phyloP scores from a whole-genome alignment of 345 rosid genomes.

The Capsella bursapastoris region DNA sequence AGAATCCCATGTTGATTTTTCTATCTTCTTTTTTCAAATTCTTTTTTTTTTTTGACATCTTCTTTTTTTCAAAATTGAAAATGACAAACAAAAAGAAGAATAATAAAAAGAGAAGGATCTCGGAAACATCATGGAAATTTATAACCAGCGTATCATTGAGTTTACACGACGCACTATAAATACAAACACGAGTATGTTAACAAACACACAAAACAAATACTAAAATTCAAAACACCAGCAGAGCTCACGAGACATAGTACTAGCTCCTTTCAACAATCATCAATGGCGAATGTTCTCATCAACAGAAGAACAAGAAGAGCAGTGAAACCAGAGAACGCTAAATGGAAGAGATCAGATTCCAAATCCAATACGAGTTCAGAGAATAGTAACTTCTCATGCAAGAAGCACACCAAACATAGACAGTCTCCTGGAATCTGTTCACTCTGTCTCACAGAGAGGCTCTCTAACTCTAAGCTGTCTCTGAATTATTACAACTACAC shows the following conservation, averaged over 20 bases:
- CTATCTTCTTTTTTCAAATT: no score
- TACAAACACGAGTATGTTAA: constrained; percentile 25
- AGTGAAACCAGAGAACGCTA: constrained; percentile 26
- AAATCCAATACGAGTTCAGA: constrained; percentile 19
- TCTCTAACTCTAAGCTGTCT: constrained; percentile 41
- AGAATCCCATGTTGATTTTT: no score
- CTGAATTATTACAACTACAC: constrained; percentile 31
- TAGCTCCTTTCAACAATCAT: not conserved
- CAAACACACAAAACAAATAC: not conserved
- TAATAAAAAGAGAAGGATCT: constrained; percentile 23
- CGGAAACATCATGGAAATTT: constrained; percentile 38
- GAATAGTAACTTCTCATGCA: constrained; percentile 43
- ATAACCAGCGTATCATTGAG: constrained; percentile 39
- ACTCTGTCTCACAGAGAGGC: constrained; percentile 41
- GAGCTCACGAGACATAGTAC: constrained; percentile 19
- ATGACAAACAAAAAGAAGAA: not conserved
- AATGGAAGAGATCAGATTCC: constrained; percentile 38
- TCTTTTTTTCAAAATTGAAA: not conserved
- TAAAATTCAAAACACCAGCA: not conserved
- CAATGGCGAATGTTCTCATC: constrained; percentile 45
- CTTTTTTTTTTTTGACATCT: no score
- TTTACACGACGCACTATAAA: constrained; percentile 32
- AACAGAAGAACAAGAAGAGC: constrained; percentile 20
- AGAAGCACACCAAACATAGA: constrained; percentile 44
- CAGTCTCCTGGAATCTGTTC: constrained; percentile 48